These are phyloP conservation scores for Reticulomyxa filosa DNA, from an alignment of 78 protist genomes.

Conservation along the genomic window DNA sequence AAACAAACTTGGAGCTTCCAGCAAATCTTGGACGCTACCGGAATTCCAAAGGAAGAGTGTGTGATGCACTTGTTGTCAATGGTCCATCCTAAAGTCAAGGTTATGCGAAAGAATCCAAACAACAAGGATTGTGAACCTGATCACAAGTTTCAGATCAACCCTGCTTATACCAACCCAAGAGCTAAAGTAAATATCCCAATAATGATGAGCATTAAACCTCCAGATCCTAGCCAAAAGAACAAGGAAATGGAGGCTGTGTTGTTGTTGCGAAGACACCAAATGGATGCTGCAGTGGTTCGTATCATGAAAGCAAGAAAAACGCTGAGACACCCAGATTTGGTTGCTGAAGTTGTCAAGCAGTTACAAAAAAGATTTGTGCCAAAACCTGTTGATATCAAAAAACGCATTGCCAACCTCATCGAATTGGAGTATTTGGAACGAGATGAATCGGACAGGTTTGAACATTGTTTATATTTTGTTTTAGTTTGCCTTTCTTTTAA, in stretches of 20 bases:
- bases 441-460: neutral
- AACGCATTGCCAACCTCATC: conserved; percentile 12
- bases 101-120: neutral
- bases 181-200: too few species aligned
- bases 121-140: neutral
- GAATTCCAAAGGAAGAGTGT: neutral
- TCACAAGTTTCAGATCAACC: conserved; percentile 5
- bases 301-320: neutral
- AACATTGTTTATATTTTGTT: too few species aligned
- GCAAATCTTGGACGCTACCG: neutral
- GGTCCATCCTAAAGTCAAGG: neutral
- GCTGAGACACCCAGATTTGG: conserved; percentile 1
- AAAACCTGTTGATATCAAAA: neutral
- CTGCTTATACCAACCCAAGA: too few species aligned
- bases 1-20: neutral
- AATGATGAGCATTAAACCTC: too few species aligned
- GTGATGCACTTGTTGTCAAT: neutral
- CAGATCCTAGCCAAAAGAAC: too few species aligned
- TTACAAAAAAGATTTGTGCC: neutral
- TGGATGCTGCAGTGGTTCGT: conserved; percentile 9
- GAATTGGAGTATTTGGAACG: conserved; percentile 10
- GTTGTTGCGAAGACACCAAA: neutral
- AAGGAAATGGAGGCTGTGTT: too few species aligned
- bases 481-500: too few species aligned
- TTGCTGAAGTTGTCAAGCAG: neutral